phyloP scores from a whole-genome alignment of 192 early-diverging fungal species.

The Coemansia erecta region DNA sequence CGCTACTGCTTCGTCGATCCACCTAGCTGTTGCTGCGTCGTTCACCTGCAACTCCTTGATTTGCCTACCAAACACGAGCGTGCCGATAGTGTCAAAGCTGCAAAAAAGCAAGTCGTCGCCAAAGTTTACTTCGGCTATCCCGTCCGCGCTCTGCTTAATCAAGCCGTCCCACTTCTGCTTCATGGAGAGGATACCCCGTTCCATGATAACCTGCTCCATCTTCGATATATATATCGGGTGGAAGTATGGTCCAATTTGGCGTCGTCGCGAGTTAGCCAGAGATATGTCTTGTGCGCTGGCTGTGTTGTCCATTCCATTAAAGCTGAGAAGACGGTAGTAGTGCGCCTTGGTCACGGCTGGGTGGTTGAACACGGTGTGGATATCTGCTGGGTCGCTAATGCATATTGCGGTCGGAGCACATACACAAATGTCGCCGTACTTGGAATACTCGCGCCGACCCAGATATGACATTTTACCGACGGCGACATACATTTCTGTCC shows the following conservation, averaged over 20 bases:
- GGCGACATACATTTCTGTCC: constrained; percentile 3
- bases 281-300: constrained; percentile 36
- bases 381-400: constrained; percentile 35
- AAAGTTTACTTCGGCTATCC: constrained; percentile 41
- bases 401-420: constrained; percentile 15
- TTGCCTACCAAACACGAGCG: constrained; percentile 31
- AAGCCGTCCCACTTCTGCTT: constrained; percentile 35
- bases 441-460: constrained; percentile 18
- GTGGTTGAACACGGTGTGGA: constrained; percentile 22
- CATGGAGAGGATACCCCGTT: constrained; percentile 27
- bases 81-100: constrained; percentile 42
- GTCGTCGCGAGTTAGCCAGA: constrained; percentile 30
- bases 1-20: constrained; percentile 34
- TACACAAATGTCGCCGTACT: constrained; percentile 40
- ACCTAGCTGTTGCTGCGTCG: constrained; percentile 24
- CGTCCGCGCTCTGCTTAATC: constrained; percentile 12
- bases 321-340: constrained; percentile 32
- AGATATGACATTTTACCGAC: constrained; percentile 24
- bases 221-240: constrained; percentile 27
- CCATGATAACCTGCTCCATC: constrained; percentile 45
- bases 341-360: constrained; percentile 16
- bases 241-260: constrained; percentile 42
- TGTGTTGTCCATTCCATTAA: constrained; percentile 43
- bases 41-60: constrained; percentile 26
- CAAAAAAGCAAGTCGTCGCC: constrained; percentile 39